A percentile compares a stretch with the other conserved stretches of the same genome.
Evolutionary conservation across 441 rosid species (phyloP).

Genomic region (Euphorbia schlechtendalii): DNA sequence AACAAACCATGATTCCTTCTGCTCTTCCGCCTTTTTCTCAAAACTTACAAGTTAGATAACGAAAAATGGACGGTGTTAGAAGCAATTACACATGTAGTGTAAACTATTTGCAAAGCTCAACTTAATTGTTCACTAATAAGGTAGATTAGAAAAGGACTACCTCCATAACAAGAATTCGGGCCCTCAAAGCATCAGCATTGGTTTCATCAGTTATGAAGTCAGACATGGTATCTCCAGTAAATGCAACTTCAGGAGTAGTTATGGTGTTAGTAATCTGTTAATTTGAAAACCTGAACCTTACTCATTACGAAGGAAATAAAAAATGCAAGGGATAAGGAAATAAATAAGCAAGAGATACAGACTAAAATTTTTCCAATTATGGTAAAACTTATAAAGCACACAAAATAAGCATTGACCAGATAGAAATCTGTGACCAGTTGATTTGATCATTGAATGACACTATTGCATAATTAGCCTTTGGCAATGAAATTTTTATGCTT

Average conservation of each 20-base stretch:
- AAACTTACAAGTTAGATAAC: too few species aligned
- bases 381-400: not conserved
- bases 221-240: constrained; percentile 83
- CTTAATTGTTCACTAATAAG: not conserved
- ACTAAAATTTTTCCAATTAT: not conserved
- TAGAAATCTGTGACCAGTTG: not conserved
- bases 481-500: not conserved
- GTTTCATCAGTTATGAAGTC: constrained; percentile 61
- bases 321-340: not conserved
- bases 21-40: too few species aligned
- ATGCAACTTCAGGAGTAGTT: constrained; percentile 73
- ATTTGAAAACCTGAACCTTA: constrained; percentile 19
- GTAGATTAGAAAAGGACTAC: constrained; percentile 24
- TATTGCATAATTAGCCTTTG: too few species aligned
- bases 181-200: constrained; percentile 69
- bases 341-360: not conserved
- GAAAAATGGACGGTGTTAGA: too few species aligned
- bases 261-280: constrained; percentile 66
- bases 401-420: not conserved
- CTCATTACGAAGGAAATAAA: not conserved
- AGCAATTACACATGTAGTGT: too few species aligned
- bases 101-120: not conserved
- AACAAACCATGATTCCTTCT: too few species aligned
- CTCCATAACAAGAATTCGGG: constrained; percentile 85
- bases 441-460: too few species aligned